These are phyloP conservation scores for Apium graveolens DNA, from an alignment of 129 eudicot genomes.

Conservation along the genomic window DNA sequence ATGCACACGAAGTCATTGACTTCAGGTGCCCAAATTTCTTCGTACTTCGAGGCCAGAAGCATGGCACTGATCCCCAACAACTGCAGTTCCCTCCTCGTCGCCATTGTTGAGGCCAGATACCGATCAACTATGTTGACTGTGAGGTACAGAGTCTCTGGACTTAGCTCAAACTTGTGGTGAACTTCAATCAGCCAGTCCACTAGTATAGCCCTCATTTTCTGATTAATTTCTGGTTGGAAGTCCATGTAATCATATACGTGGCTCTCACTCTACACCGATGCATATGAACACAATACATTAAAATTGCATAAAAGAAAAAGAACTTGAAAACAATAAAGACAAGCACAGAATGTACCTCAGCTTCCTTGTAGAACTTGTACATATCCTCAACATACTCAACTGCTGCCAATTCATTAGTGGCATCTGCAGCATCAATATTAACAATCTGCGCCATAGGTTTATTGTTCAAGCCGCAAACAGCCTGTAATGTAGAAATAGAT, in stretches of 20 bases:
- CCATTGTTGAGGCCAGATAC: constrained; percentile 42
- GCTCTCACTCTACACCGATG: constrained; percentile 45
- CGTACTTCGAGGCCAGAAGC: constrained; percentile 91
- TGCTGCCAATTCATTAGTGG: constrained; percentile 59
- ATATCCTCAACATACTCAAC: constrained; percentile 82
- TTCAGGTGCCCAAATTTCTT: constrained; percentile 97
- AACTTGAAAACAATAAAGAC: not conserved
- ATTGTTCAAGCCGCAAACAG: constrained; percentile 59
- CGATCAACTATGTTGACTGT: constrained; percentile 80
- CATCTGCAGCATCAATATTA: constrained; percentile 79
- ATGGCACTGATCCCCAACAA: constrained; percentile 76
- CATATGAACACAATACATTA: not conserved
- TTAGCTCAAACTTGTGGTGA: constrained; percentile 67
- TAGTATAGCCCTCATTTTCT: constrained; percentile 71
- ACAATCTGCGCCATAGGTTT: constrained; percentile 45
- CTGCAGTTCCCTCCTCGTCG: constrained; percentile 61
- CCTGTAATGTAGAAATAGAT: constrained; percentile 15
- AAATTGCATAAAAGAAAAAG: not conserved
- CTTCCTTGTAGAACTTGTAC: constrained; percentile 65
- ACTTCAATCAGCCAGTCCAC: constrained; percentile 84
- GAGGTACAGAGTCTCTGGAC: constrained; percentile 65
- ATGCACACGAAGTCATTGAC: constrained; percentile 71
- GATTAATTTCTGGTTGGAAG: constrained; percentile 63
- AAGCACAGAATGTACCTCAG: constrained; percentile 43
- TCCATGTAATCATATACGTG: constrained; percentile 50